Base-by-base conservation (phyloP, 2,329 filamentous ascomycete species). In the Neocucurbitaria cava region DNA sequence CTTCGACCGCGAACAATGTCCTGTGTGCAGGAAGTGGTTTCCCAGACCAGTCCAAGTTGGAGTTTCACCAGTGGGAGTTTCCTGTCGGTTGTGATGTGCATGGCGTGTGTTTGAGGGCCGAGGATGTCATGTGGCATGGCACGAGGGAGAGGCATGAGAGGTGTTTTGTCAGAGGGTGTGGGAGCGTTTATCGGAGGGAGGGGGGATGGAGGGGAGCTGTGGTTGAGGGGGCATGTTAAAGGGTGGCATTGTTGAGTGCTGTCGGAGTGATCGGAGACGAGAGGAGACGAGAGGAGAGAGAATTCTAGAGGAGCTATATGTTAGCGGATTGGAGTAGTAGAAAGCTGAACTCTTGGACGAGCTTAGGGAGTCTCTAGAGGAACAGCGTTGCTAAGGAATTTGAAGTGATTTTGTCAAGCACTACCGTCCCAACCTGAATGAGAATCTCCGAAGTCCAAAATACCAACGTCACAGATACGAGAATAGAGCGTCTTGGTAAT, bases 101-200 rank as follows among this genome's bases (percentile, higher is more conserved):
- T 33, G 44, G 42, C 2, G 6, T 62, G 8, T 68, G 64, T 41
- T 48, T 70, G 49, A 54, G 55, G 28, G 40, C 39, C 23, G 65
- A 68, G 20, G 60, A 63, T 20, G 42, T 50, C 5, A 13, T 23
- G 2, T 65, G 49, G 47, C 66, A 68, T 52, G 65, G 48, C 2
- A 54, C 52, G 4, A 54, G 49, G 13, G 47, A 46, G 3, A 38
- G 46, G 21, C 64, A 68, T 56, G 55, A 61, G 3, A 42, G 65
- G 20, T 70, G 65, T 46, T 70, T 68, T 56, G 59, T 68, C 2
- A 58, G 46, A 28, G 59, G 49, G 5, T 68, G 64, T 54, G 38
- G 28, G 30, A 62, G 55, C 53, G 39, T 56, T 1, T 64, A 62
- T 49, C 54, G 65, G 45, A 58, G 15, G 15, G 54, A 64, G 18